Evolutionary conservation across 352 stramenopile genomes (phyloP).

Genomic region (Elongisporangium undulatum): DNA sequence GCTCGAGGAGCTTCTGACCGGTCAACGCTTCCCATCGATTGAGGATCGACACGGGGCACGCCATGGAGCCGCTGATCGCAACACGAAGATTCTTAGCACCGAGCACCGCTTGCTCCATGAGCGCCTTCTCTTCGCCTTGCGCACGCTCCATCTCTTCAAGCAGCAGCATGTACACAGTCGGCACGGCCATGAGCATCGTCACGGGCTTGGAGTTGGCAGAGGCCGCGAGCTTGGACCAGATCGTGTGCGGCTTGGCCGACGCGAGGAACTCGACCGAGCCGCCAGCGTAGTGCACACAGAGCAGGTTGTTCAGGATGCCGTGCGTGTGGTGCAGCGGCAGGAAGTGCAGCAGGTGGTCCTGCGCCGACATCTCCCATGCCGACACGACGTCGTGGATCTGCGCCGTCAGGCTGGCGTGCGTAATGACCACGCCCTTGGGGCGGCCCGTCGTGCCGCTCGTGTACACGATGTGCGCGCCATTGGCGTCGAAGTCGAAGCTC

Average conservation of each 20-base stretch:
- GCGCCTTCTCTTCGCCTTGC: conserved; percentile 13
- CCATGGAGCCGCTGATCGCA: conserved; percentile 84
- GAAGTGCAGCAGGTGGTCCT: conserved; percentile 87
- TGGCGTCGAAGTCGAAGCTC: conserved; percentile 11
- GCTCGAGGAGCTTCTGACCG: conserved; percentile 78
- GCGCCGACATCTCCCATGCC: conserved; percentile 72
- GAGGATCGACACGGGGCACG: conserved; percentile 77
- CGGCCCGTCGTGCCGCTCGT: conserved; percentile 81
- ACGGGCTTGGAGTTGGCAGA: conserved; percentile 18
- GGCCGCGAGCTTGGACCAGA: conserved; percentile 54
- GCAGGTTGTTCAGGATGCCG: conserved; percentile 87
- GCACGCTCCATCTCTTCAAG: conserved; percentile 63
- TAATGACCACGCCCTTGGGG: conserved; percentile 85
- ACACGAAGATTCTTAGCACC: conserved; percentile 25
- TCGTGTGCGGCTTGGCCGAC: conserved; percentile 41
- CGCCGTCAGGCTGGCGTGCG: conserved; percentile 54
- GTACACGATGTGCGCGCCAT: conserved; percentile 65
- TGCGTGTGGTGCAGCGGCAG: conserved; percentile 90
- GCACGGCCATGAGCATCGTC: conserved; percentile 89
- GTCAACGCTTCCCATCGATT: conserved; percentile 80
- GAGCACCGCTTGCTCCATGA: conserved; percentile 9
- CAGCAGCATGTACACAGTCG: conserved; percentile 89
- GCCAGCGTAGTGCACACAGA: conserved; percentile 75
- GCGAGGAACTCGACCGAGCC: conserved; percentile 79
- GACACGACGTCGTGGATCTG: conserved; percentile 83